A percentile compares a stretch with the other conserved stretches of the same genome.
These are phyloP conservation scores for Coelastrella sp. DNA, from an alignment of 139 green algal genomes.

Conservation along the genomic window DNA sequence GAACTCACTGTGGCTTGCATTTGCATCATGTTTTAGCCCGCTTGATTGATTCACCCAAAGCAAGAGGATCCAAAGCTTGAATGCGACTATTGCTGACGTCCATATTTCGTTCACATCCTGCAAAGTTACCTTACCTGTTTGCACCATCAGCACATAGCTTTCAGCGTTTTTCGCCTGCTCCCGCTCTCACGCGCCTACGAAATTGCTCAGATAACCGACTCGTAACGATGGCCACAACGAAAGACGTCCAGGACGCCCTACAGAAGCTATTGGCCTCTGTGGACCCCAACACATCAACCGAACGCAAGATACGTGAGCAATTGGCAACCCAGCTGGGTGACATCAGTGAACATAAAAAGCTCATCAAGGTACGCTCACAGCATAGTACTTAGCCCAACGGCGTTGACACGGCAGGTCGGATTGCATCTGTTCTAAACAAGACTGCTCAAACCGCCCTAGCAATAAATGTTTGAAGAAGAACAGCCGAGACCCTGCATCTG, in stretches of 20 bases:
- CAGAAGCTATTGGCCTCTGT: neutral
- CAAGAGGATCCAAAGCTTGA: too few relatives aligned
- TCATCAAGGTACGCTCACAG: constrained; percentile 31
- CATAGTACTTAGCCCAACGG: too few relatives aligned
- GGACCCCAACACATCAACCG: constrained; percentile 29
- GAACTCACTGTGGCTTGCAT: too few relatives aligned
- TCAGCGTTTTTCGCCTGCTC: neutral
- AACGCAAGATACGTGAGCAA: constrained; percentile 29
- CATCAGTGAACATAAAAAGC: constrained; percentile 13
- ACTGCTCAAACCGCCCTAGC: too few relatives aligned
- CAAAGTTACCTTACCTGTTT: neutral
- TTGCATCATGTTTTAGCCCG: too few relatives aligned
- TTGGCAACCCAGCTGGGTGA: neutral
- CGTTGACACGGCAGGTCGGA: too few relatives aligned
- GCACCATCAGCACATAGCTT: neutral
- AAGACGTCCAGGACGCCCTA: neutral
- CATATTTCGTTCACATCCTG: neutral
- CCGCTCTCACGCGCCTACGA: neutral
- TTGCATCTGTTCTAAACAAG: neutral
- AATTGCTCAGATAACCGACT: neutral
- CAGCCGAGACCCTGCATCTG: too few relatives aligned
- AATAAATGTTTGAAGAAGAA: too few relatives aligned
- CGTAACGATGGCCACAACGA: neutral
- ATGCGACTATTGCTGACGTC: neutral
- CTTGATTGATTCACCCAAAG: too few relatives aligned